Conservation (phyloP, 768 basidiomycete species). For the Cyathus striatus region DNA sequence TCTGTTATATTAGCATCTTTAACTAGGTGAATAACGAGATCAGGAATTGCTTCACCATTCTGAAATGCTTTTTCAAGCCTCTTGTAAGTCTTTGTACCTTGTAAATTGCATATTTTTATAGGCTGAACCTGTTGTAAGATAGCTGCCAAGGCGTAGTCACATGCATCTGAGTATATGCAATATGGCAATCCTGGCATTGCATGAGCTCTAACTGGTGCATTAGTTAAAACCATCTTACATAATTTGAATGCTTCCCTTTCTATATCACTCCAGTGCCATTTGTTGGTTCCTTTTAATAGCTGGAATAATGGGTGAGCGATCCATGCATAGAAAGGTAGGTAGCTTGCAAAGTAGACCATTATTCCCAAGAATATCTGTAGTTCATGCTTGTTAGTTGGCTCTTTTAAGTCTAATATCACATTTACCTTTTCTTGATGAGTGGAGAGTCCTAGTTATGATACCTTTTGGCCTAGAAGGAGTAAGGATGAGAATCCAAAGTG, state of each 20-base stretch:
- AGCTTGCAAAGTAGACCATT: no score
- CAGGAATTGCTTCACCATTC: constrained; percentile 17
- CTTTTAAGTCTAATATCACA: constrained; percentile 21
- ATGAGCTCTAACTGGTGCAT: constrained; percentile 26
- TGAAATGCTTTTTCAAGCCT: no score
- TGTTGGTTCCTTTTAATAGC: constrained; percentile 20
- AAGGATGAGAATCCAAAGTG: constrained; percentile 26
- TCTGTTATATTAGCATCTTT: constrained; percentile 16
- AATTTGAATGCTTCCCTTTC: constrained; percentile 21
- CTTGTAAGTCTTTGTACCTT: constrained; percentile 19
- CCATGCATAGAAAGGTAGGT: no score
- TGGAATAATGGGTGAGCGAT: no score
- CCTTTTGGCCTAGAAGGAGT: constrained; percentile 22
- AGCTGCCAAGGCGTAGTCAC: no score
- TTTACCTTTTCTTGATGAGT: constrained; percentile 30
- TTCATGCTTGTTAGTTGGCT: constrained; percentile 17
- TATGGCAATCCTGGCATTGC: constrained; percentile 20
- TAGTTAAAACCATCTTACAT: no score
- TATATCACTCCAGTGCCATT: constrained; percentile 14
- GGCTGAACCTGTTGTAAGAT: constrained; percentile 31
- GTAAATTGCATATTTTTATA: constrained; percentile 20
- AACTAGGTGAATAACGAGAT: constrained; percentile 10
- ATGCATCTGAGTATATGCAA: no score
- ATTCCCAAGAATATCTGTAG: constrained; percentile 30
- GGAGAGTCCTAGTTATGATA: no score